These are phyloP conservation scores for Echium plantagineum DNA, from an alignment of 257 asterid genomes.

Conservation along the genomic window DNA sequence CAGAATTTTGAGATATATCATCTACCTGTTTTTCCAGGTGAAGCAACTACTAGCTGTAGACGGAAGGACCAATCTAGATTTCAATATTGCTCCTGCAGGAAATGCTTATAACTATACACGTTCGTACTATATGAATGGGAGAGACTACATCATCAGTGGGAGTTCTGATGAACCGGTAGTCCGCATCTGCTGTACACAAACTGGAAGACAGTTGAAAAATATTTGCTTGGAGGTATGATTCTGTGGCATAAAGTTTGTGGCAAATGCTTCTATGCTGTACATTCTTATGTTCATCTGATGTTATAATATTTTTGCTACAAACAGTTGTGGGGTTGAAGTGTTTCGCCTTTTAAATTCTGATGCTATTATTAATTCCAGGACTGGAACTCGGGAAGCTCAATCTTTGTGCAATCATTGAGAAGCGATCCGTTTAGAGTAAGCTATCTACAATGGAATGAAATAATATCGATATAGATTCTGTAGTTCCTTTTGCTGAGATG, in stretches of 20 bases:
- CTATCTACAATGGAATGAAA: constrained; percentile 3
- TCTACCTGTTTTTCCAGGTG: constrained; percentile 29
- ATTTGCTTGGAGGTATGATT: constrained; percentile 45
- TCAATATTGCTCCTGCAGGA: constrained; percentile 59
- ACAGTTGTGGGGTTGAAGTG: not conserved
- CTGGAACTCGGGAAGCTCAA: constrained; percentile 28
- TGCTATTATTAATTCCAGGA: constrained; percentile 24
- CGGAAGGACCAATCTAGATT: constrained; percentile 56
- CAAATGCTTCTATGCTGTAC: not conserved
- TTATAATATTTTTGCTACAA: not conserved
- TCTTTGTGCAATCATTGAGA: constrained; percentile 63
- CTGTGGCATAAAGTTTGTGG: not conserved
- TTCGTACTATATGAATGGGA: constrained; percentile 71
- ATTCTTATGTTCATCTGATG: not conserved
- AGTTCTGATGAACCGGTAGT: constrained; percentile 59
- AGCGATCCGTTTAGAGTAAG: constrained; percentile 81
- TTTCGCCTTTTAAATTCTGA: not conserved
- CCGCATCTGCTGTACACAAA: constrained; percentile 62
- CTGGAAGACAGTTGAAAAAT: constrained; percentile 62
- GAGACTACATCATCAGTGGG: constrained; percentile 75
- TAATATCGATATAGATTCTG: not conserved
- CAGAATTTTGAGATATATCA: not conserved
- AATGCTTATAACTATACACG: constrained; percentile 70
- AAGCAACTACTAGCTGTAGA: constrained; percentile 67
- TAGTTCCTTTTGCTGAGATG: constrained; percentile 1